Percentiles rank a stretch among this genome's conserved stretches.
Evolutionary conservation across 768 basidiomycete genomes (phyloP).

Genomic region (Polyporus arcularius): DNA sequence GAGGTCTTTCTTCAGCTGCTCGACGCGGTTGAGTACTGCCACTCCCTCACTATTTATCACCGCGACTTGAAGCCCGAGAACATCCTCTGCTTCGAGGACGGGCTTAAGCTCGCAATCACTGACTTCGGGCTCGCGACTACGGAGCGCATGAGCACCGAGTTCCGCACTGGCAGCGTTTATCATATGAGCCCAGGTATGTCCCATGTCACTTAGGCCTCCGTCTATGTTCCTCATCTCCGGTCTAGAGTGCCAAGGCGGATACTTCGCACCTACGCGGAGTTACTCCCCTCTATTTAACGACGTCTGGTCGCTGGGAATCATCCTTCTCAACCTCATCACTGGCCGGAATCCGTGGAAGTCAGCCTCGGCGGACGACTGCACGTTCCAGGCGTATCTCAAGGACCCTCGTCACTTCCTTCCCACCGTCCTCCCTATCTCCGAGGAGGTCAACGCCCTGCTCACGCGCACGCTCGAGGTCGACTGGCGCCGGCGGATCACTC

Average conservation of each 20-base stretch:
- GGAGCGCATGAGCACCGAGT: slow-evolving; percentile 82
- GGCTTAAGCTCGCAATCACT: slow-evolving; percentile 79
- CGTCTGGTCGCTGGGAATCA: slow-evolving; percentile 95
- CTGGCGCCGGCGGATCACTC: slow-evolving; percentile 36
- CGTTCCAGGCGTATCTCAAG: slow-evolving; percentile 84
- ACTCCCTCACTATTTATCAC: slow-evolving; percentile 90
- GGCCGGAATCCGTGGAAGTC: slow-evolving; percentile 97
- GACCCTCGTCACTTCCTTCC: slow-evolving; percentile 81
- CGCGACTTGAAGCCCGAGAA: slow-evolving; percentile 98
- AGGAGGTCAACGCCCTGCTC: slow-evolving; percentile 37
- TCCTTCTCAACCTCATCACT: slow-evolving; percentile 93
- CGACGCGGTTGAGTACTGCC: slow-evolving; percentile 92
- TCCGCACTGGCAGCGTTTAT: slow-evolving; percentile 95
- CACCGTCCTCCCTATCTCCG: slow-evolving; percentile 40
- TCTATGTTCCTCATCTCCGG: slow-evolving; percentile 18
- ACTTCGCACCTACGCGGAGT: slow-evolving; percentile 57
- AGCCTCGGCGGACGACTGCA: slow-evolving; percentile 78
- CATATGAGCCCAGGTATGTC: slow-evolving; percentile 92
- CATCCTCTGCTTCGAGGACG: slow-evolving; percentile 81
- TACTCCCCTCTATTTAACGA: slow-evolving; percentile 92
- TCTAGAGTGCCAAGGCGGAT: slow-evolving; percentile 85
- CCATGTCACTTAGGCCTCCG: slow-evolving; percentile 13
- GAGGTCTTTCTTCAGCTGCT: slow-evolving; percentile 91
- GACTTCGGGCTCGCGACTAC: slow-evolving; percentile 96
- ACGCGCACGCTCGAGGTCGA: slow-evolving; percentile 35